These are phyloP conservation scores for Lineolata rhizophorae DNA, from an alignment of 495 filamentous ascomycete genomes.

Conservation along the genomic window DNA sequence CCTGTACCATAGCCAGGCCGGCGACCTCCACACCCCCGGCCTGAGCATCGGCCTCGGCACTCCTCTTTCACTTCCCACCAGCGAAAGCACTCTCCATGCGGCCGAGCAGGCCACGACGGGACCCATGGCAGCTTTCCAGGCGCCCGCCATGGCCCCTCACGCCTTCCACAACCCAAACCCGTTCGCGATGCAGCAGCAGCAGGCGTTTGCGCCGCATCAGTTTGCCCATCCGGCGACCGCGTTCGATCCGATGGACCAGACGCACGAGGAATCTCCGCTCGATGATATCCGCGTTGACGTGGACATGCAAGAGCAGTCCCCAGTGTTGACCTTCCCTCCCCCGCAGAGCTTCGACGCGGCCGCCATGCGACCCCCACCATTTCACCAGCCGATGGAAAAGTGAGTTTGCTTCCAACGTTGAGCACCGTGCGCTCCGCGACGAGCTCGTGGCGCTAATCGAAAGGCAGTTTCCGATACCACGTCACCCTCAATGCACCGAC, in stretches of 20 bases:
- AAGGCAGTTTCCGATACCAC: constrained; percentile 66
- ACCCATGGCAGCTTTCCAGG: constrained; percentile 34
- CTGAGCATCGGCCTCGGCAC: constrained; percentile 54
- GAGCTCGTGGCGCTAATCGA: no score
- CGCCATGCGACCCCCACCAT: constrained; percentile 7
- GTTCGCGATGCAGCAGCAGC: constrained; percentile 36
- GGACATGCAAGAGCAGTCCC: constrained; percentile 19
- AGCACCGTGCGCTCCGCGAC: neutral
- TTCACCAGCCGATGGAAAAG: constrained; percentile 16
- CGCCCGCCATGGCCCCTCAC: constrained; percentile 32
- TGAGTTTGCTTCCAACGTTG: constrained; percentile 8
- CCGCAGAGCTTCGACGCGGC: constrained; percentile 11
- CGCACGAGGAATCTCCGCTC: constrained; percentile 37
- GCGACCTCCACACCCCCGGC: constrained; percentile 76
- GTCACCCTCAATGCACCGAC: constrained; percentile 82
- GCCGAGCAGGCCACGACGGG: constrained; percentile 23
- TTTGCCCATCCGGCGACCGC: constrained; percentile 57
- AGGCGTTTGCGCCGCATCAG: constrained; percentile 53
- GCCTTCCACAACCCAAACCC: constrained; percentile 55
- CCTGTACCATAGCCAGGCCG: constrained; percentile 61
- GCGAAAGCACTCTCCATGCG: constrained; percentile 29
- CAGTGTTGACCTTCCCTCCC: constrained; percentile 14
- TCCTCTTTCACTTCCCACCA: constrained; percentile 58
- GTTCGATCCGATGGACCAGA: constrained; percentile 55
- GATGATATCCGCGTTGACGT: constrained; percentile 24